Conservation (phyloP, 495 filamentous ascomycete genomes). For the Elasticomyces elasticus region DNA sequence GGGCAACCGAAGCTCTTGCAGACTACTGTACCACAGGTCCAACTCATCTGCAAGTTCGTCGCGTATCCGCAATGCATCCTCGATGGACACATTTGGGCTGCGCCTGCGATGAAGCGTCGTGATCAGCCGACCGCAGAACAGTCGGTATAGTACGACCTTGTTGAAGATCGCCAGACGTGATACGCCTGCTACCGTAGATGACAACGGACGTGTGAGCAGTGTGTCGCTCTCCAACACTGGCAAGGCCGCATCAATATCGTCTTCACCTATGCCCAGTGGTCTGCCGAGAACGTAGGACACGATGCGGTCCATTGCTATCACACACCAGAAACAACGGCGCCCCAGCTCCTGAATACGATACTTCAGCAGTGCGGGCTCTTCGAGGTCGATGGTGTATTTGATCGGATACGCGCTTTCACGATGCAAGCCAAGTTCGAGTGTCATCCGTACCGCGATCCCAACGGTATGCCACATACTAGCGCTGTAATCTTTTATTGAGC, state of each 20-base stretch:
- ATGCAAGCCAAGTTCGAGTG: constrained; percentile 14
- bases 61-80: not conserved
- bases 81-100: not conserved
- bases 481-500: constrained; percentile 4
- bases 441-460: constrained; percentile 9
- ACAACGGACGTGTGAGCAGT: not conserved
- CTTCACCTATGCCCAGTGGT: constrained; percentile 3
- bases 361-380: not conserved
- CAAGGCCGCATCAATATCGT: constrained; percentile 12
- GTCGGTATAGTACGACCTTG: constrained; percentile 9
- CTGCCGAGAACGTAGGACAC: constrained; percentile 7
- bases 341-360: constrained; percentile 9
- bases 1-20: not conserved
- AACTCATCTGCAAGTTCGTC: constrained; percentile 5
- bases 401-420: constrained; percentile 6
- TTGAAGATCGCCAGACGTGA: constrained; percentile 9
- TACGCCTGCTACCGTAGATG: not conserved
- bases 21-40: constrained; percentile 2
- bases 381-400: not conserved
- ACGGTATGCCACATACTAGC: constrained; percentile 17
- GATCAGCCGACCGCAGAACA: constrained; percentile 9
- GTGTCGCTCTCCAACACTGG: not conserved
- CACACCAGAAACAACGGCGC: constrained; percentile 13
- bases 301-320: constrained; percentile 8
- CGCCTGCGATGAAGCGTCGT: constrained; percentile 9